Conservation (phyloP, 805 yeast species). For the Kodamaea laetipori region DNA sequence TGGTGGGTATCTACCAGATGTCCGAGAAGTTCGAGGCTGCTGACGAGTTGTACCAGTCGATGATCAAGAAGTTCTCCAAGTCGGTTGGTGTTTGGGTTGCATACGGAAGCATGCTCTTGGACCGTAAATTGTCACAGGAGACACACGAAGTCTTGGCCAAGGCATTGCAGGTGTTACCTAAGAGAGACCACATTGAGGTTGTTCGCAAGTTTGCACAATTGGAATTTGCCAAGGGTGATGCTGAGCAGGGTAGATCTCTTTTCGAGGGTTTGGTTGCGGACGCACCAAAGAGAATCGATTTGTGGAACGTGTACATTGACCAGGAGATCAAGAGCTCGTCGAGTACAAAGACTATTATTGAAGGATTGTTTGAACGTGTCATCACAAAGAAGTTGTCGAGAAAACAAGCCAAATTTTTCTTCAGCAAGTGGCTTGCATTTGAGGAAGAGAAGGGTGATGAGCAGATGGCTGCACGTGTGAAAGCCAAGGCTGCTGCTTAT, state of each 20-base stretch:
- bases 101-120: constrained; percentile 76
- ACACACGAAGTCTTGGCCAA: constrained; percentile 75
- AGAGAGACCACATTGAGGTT: constrained; percentile 72
- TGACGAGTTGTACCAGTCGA: constrained; percentile 61
- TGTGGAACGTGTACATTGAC: constrained; percentile 95
- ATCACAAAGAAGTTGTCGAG: constrained; percentile 64
- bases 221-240: constrained; percentile 83
- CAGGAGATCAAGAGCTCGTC: constrained; percentile 70
- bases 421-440: constrained; percentile 84
- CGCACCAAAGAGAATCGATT: constrained; percentile 87
- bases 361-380: constrained; percentile 81
- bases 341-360: constrained; percentile 66
- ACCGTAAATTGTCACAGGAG: constrained; percentile 54
- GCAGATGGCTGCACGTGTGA: constrained; percentile 77
- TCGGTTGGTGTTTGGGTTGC: constrained; percentile 74
- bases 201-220: constrained; percentile 87
- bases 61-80: constrained; percentile 78
- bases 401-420: constrained; percentile 93
- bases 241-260: constrained; percentile 92
- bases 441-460: constrained; percentile 72
- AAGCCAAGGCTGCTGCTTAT: constrained; percentile 85
- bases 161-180: constrained; percentile 71
- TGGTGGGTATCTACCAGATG: constrained; percentile 71
- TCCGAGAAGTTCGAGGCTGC: constrained; percentile 76
- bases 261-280: constrained; percentile 90